Conservation (phyloP, 192 early-diverging fungal species). For the Phlyctochytrium bullatum region DNA sequence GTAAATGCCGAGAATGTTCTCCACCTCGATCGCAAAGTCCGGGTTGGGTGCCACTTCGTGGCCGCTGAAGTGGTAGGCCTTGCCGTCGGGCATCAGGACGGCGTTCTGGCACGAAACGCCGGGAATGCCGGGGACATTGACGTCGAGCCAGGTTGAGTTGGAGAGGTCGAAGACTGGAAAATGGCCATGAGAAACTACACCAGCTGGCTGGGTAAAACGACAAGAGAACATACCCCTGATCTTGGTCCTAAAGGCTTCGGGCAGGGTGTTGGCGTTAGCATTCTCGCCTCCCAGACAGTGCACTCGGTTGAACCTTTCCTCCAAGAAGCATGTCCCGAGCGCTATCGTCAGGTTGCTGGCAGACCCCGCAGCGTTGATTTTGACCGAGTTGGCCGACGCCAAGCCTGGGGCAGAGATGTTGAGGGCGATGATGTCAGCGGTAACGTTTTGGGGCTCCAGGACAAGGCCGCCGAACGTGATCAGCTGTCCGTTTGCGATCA, state of each 20-base stretch:
- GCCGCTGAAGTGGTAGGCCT: neutral
- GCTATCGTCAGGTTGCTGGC: neutral
- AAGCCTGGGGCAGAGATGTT: neutral
- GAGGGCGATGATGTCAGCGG: too few species aligned
- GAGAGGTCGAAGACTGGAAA: neutral
- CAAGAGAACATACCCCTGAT: neutral
- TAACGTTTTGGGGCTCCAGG: too few species aligned
- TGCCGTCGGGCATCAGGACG: constrained; percentile 3
- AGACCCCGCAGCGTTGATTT: neutral
- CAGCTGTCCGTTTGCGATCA: too few species aligned
- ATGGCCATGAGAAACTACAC: neutral
- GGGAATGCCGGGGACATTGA: neutral
- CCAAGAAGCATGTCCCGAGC: neutral
- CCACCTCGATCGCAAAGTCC: neutral
- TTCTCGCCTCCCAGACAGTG: neutral
- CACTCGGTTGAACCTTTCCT: neutral
- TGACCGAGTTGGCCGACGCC: neutral
- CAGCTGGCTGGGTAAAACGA: neutral
- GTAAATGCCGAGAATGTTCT: neutral
- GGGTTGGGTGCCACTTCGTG: neutral
- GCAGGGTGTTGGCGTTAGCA: neutral
- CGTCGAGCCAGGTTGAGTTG: neutral
- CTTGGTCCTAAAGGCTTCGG: neutral
- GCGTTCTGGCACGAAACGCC: neutral
- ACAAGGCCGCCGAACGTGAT: too few species aligned